Base-by-base conservation (phyloP, 805 yeast genomes). In the Saturnispora silvae region DNA sequence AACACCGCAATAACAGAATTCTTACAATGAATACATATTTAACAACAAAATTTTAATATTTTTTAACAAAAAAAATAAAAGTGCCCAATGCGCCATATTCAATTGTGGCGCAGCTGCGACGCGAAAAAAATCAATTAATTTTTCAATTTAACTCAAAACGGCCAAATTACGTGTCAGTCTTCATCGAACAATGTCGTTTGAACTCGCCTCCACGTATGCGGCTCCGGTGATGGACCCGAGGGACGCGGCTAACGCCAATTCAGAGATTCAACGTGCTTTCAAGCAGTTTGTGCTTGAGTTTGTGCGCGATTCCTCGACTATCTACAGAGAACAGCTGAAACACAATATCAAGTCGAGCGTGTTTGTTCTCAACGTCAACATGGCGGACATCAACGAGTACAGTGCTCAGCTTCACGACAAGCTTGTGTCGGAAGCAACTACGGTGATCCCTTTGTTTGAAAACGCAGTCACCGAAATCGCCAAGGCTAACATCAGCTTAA, bases 191-290 rank as follows among this genome's bases (percentile, higher is more conserved):
- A 79, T 79, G 87, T 77, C 86, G 2, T 80, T 72, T 60, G 86
- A 79, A 57, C 68, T 81, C 64, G 72, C 82, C 14, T 87, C 77
- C 39, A 65, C 72, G 3, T 81, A 70, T 52, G 67, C 79, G 33
- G 87, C 96, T 4, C 78, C 80, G 16, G 96, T 85, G 27, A 70
- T 85, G 39, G 89, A 92, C n/a, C 89, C 92, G 14, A 87, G 81
- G 45, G 66, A 75, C 2, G 68, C 70, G 16, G 81, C 76, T 44
- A 77, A 70, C 45, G 67, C 66, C 43, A 68, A 78, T 35, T 75
- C 77, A 38, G 92, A 80, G 57, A 68, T 81, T 49, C 70, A 76
- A 50, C 76, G 75, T 47, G 81, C 86, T 3, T 87, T 89, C 65
- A 75, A 79, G 46, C 68, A 74, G 47, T 92, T 92, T 58, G 71